These are phyloP conservation scores for Trichaptum fuscoviolaceum DNA, from an alignment of 768 basidiomycete genomes.

Conservation along the genomic window DNA sequence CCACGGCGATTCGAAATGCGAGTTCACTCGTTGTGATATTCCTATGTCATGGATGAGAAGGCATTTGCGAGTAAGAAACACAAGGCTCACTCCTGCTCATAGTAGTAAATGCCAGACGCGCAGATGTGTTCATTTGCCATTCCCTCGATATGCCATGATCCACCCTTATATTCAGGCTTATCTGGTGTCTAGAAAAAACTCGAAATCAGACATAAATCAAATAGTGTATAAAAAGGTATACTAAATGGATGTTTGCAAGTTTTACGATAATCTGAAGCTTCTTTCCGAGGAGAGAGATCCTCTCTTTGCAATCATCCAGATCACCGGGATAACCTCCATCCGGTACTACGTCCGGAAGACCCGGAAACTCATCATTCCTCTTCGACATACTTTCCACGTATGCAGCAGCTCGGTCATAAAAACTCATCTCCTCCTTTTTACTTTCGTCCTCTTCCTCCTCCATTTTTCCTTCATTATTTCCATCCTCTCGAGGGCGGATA, in stretches of 20 bases:
- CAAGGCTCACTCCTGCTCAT: constrained; percentile 12
- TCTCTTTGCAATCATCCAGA: constrained; percentile 34
- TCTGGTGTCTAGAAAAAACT: constrained; percentile 24
- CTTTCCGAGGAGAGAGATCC: constrained; percentile 14
- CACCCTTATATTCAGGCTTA: constrained; percentile 24
- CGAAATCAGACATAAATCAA: too few species aligned
- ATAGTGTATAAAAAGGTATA: neutral
- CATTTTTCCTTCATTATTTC: constrained; percentile 22
- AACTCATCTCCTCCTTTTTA: constrained; percentile 31
- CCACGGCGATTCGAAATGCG: constrained; percentile 24
- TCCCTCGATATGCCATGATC: constrained; percentile 31
- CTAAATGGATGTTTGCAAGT: constrained; percentile 27
- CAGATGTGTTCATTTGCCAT: constrained; percentile 18
- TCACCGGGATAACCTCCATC: constrained; percentile 39
- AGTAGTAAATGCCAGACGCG: constrained; percentile 10
- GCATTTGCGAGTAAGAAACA: constrained; percentile 12
- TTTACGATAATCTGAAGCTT: constrained; percentile 35
- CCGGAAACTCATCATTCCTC: constrained; percentile 34
- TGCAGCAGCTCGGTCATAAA: constrained; percentile 24
- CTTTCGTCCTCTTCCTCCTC: constrained; percentile 20
- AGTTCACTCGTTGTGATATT: constrained; percentile 29
- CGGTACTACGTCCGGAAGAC: constrained; percentile 42
- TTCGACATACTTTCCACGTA: neutral
- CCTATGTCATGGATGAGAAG: constrained; percentile 21
- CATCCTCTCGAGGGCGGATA: too few species aligned